These are phyloP conservation scores for Sungouiella blattae DNA, from an alignment of 805 yeast species.

Conservation along the genomic window DNA sequence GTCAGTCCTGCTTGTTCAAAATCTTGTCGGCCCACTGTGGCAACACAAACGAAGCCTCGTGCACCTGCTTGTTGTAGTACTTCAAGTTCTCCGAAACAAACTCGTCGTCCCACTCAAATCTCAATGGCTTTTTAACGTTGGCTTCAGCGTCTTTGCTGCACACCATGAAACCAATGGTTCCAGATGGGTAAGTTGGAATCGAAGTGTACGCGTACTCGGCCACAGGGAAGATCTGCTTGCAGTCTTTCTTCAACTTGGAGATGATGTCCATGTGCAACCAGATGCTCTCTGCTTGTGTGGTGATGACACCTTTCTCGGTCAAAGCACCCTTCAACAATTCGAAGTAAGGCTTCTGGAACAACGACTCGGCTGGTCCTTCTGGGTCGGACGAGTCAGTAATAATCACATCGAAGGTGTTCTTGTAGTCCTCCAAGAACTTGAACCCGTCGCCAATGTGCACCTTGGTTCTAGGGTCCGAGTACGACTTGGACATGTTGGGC, in stretches of 20 bases:
- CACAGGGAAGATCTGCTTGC: conserved; percentile 81
- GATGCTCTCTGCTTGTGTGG: conserved; percentile 94
- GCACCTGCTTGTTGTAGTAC: conserved; percentile 83
- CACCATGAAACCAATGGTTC: conserved; percentile 97
- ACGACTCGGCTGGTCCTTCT: conserved; percentile 94
- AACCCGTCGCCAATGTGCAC: conserved; percentile 97
- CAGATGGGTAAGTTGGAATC: conserved; percentile 96
- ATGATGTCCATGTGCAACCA: conserved; percentile 89
- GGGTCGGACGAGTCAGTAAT: conserved; percentile 98
- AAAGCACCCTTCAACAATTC: conserved; percentile 80
- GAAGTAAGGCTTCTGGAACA: conserved; percentile 91
- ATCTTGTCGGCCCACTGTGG: conserved; percentile 80
- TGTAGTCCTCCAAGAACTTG: conserved; percentile 81
- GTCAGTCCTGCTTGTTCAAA: conserved; percentile 28
- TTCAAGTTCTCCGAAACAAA: conserved; percentile 64
- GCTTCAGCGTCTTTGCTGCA: conserved; percentile 73
- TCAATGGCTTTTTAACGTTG: conserved; percentile 64
- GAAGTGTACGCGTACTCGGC: conserved; percentile 89
- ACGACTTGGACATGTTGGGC: conserved; percentile 83
- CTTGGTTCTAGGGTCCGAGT: conserved; percentile 82
- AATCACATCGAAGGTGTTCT: conserved; percentile 88
- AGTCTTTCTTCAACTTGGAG: conserved; percentile 75
- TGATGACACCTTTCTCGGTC: conserved; percentile 85
- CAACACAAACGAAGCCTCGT: conserved; percentile 82
- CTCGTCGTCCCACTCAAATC: conserved; percentile 55